These are phyloP conservation scores for Syzygium syzygioides DNA, from an alignment of 441 rosid genomes.

Conservation along the genomic window DNA sequence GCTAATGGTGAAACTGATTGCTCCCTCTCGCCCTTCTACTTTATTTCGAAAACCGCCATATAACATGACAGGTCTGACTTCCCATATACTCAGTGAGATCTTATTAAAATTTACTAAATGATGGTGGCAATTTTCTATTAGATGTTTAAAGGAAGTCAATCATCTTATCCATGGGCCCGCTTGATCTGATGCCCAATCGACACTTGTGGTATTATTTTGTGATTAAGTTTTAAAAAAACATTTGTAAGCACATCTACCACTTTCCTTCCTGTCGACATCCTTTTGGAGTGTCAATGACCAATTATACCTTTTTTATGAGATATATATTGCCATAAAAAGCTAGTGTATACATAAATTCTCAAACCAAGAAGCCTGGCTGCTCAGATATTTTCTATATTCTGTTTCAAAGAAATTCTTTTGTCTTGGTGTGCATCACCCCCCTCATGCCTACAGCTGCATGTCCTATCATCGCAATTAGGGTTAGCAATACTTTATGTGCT, in stretches of 20 bases:
- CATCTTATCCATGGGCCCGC: background rate
- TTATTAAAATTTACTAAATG: background rate
- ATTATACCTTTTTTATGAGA: background rate
- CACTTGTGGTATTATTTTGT: background rate
- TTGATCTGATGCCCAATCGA: background rate
- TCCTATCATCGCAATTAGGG: background rate
- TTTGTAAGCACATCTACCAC: background rate
- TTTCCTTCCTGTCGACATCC: background rate
- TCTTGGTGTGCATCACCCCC: background rate
- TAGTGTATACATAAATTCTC: background rate
- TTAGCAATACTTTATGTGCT: background rate
- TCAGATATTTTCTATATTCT: background rate
- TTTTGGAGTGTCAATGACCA: background rate
- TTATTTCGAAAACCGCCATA: background rate
- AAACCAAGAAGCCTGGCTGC: background rate
- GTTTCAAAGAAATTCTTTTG: background rate
- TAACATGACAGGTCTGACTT: background rate
- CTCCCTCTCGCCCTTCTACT: background rate
- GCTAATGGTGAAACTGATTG: too few species aligned
- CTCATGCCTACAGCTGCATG: background rate
- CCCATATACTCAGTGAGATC: too few species aligned
- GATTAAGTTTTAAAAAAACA: background rate
- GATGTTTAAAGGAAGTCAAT: background rate
- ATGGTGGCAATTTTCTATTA: background rate
- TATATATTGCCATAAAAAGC: background rate